Conservation (phyloP, 352 stramenopile species). For the Phytophthora agathidicida region DNA sequence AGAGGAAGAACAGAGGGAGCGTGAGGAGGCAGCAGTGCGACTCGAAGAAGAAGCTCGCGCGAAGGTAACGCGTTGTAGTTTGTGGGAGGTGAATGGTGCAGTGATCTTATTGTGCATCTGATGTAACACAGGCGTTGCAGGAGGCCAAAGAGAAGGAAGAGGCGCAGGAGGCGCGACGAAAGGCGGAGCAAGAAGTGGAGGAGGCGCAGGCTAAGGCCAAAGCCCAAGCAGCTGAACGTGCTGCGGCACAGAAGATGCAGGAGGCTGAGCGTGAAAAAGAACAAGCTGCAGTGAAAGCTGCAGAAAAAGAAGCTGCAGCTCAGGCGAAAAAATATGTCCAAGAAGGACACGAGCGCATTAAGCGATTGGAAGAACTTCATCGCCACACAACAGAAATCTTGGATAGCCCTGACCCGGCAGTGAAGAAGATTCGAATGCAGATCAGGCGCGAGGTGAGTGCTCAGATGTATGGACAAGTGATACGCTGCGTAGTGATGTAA, state of each 20-base stretch:
- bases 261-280: slow-evolving; percentile 36
- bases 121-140: slow-evolving; percentile 26
- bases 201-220: slow-evolving; percentile 44
- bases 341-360: slow-evolving; percentile 51
- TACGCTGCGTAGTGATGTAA: neutral
- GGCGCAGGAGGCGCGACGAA: slow-evolving; percentile 27
- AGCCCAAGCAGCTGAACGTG: slow-evolving; percentile 32
- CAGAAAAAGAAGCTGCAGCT: slow-evolving; percentile 37
- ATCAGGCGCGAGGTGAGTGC: slow-evolving; percentile 63
- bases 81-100: neutral
- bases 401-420: slow-evolving; percentile 43
- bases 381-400: slow-evolving; percentile 52
- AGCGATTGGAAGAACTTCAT: slow-evolving; percentile 60
- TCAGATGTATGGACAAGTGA: neutral
- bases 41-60: slow-evolving; percentile 43
- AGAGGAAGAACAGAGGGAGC: slow-evolving; percentile 39
- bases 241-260: slow-evolving; percentile 34
- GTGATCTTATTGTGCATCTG: neutral
- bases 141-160: slow-evolving; percentile 33
- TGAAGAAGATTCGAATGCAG: slow-evolving; percentile 76
- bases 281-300: slow-evolving; percentile 42
- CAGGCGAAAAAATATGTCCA: slow-evolving; percentile 50
- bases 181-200: slow-evolving; percentile 31
- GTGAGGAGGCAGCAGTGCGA: slow-evolving; percentile 38
- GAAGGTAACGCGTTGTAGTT: slow-evolving; percentile 26